A percentile compares a stretch with the other conserved stretches of the same genome.
Evolutionary conservation across 768 basidiomycete species (phyloP).

Genomic region (Termitomyces sp.): DNA sequence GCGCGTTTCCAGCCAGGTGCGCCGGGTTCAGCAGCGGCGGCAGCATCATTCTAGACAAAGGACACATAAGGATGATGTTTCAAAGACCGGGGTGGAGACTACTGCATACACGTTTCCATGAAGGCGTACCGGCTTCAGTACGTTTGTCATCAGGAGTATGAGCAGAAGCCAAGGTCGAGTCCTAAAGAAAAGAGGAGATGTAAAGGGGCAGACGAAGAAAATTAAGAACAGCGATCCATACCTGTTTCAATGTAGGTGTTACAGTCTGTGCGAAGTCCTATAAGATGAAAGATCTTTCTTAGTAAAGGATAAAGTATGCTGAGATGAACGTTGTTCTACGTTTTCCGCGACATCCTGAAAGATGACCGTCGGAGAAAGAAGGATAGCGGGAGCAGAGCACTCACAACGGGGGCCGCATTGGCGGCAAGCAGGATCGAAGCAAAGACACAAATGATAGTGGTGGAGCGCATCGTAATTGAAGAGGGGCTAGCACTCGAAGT

Average conservation of each 20-base stretch:
- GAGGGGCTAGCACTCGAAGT: slow-evolving; percentile 4
- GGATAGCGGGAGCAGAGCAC: background rate
- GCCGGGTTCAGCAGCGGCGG: background rate
- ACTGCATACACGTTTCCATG: background rate
- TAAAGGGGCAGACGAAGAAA: background rate
- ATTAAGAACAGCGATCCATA: background rate
- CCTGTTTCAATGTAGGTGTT: slow-evolving; percentile 3
- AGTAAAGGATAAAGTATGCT: background rate
- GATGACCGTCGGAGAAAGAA: background rate
- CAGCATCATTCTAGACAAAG: background rate
- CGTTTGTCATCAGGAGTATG: background rate
- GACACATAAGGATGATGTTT: too few relatives aligned
- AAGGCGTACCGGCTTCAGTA: background rate
- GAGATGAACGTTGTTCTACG: background rate
- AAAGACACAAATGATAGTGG: slow-evolving; percentile 8
- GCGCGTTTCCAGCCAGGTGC: background rate
- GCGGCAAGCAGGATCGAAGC: slow-evolving; percentile 9
- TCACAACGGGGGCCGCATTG: slow-evolving; percentile 13
- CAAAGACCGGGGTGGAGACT: too few relatives aligned
- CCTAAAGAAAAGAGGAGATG: background rate
- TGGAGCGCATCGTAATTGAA: slow-evolving; percentile 10
- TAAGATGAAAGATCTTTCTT: background rate
- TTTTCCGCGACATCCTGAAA: slow-evolving; percentile 4
- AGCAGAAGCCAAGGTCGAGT: background rate
- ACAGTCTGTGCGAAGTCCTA: background rate